Conservation (phyloP, 1,139 yeast genomes). For the Kurtzmaniella quercitrusa region DNA sequence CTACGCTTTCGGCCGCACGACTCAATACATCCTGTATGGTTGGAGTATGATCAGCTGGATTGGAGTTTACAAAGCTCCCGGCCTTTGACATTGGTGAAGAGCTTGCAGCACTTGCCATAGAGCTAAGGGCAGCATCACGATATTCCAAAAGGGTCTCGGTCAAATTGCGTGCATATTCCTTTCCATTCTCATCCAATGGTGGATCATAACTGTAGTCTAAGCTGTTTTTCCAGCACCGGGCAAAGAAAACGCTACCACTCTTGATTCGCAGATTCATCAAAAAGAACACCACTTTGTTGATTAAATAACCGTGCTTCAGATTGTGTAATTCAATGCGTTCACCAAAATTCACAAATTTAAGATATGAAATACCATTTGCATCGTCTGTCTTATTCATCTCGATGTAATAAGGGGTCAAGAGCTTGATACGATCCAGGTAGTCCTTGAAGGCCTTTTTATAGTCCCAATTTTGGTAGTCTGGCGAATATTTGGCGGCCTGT, state of each 20-base stretch:
- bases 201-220: slow-evolving; percentile 60
- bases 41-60: slow-evolving; percentile 1
- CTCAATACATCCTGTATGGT: neutral
- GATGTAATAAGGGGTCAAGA: slow-evolving; percentile 49
- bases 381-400: slow-evolving; percentile 45
- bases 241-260: slow-evolving; percentile 83
- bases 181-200: slow-evolving; percentile 58
- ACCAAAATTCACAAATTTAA: slow-evolving; percentile 88
- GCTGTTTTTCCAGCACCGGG: slow-evolving; percentile 68
- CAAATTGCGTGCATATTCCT: slow-evolving; percentile 46
- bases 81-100: neutral
- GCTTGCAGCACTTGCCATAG: neutral
- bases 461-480: slow-evolving; percentile 80
- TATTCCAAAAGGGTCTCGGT: slow-evolving; percentile 35
- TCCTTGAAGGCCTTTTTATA: slow-evolving; percentile 59
- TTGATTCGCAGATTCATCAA: slow-evolving; percentile 84
- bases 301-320: slow-evolving; percentile 80
- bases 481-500: slow-evolving; percentile 81
- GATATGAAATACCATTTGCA: slow-evolving; percentile 58
- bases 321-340: slow-evolving; percentile 77
- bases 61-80: neutral
- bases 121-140: slow-evolving; percentile 2
- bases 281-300: slow-evolving; percentile 85
- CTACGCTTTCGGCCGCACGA: slow-evolving; percentile 1
- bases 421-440: slow-evolving; percentile 49